Percentiles rank a stretch among this genome's conserved stretches.
phyloP scores from a whole-genome alignment of 2,329 filamentous ascomycete genomes.

The Trichoderma lentiforme region DNA sequence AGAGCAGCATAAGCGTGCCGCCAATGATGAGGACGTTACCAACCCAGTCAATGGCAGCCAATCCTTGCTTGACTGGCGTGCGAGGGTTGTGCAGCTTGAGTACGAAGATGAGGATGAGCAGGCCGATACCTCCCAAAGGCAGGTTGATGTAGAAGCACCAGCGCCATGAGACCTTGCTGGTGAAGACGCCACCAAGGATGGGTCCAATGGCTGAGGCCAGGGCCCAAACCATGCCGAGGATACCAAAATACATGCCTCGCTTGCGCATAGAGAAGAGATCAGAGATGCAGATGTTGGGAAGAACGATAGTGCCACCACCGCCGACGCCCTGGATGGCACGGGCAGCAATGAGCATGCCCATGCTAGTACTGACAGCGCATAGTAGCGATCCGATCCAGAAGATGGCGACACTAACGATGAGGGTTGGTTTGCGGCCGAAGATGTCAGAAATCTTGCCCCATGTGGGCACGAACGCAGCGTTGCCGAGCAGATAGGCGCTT shows the following conservation, averaged over 20 bases:
- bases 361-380: conserved; percentile 48
- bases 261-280: conserved; percentile 54
- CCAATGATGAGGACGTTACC: conserved; percentile 62
- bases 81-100: conserved; percentile 66
- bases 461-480: conserved; percentile 62
- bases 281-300: conserved; percentile 57
- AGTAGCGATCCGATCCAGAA: conserved; percentile 56
- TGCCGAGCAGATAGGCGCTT: conserved; percentile 68
- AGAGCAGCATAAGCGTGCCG: conserved; percentile 79
- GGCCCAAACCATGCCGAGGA: conserved; percentile 59
- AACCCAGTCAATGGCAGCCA: conserved; percentile 61
- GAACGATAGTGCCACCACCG: conserved; percentile 55
- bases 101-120: conserved; percentile 54
- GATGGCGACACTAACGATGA: conserved; percentile 48
- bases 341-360: conserved; percentile 53
- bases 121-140: conserved; percentile 44
- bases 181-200: conserved; percentile 66
- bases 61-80: conserved; percentile 59
- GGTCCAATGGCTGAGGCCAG: conserved; percentile 63
- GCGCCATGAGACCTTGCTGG: conserved; percentile 61
- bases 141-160: conserved; percentile 70
- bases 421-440: conserved; percentile 55
- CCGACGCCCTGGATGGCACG: conserved; percentile 57
- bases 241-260: conserved; percentile 50
- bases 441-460: conserved; percentile 65